These are phyloP conservation scores for Colletotrichum melonis DNA, from an alignment of 2,329 filamentous ascomycete species.

Conservation along the genomic window DNA sequence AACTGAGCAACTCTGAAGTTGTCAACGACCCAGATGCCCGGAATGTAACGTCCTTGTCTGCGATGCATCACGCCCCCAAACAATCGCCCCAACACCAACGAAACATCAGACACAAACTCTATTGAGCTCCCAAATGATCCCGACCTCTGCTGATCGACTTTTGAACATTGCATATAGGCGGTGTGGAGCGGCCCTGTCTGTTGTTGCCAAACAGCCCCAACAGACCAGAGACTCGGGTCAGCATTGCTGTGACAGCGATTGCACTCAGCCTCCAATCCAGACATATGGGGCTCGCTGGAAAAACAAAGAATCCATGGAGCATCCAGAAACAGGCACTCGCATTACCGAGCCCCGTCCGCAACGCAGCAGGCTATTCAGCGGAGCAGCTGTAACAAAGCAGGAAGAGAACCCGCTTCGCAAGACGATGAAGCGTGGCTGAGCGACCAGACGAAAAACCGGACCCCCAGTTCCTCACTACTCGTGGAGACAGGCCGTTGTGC, in stretches of 20 bases:
- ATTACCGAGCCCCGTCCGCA: background rate
- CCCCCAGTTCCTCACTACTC: background rate
- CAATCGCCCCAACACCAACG: background rate
- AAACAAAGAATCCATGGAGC: background rate
- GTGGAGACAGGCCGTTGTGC: background rate
- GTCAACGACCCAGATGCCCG: conserved; percentile 1
- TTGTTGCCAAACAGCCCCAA: background rate
- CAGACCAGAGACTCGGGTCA: background rate
- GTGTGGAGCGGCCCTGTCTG: background rate
- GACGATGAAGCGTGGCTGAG: conserved; percentile 31
- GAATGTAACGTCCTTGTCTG: conserved; percentile 5
- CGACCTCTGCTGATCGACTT: background rate
- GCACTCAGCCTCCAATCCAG: background rate
- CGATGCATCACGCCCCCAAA: background rate
- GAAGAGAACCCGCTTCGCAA: conserved; percentile 4
- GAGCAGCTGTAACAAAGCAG: background rate
- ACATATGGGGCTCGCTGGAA: background rate
- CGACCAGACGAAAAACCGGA: background rate
- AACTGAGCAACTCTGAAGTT: background rate
- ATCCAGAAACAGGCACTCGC: conserved; percentile 12
- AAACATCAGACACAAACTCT: conserved; percentile 30
- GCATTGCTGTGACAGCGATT: background rate
- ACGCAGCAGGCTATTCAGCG: conserved; percentile 1
- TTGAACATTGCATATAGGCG: background rate
- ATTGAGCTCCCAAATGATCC: background rate